Evolutionary conservation across 371 early-diverging fungal genomes (phyloP), one percentile per base, ranked within the genome.

Genomic region (Saksenaea vasiformis): DNA sequence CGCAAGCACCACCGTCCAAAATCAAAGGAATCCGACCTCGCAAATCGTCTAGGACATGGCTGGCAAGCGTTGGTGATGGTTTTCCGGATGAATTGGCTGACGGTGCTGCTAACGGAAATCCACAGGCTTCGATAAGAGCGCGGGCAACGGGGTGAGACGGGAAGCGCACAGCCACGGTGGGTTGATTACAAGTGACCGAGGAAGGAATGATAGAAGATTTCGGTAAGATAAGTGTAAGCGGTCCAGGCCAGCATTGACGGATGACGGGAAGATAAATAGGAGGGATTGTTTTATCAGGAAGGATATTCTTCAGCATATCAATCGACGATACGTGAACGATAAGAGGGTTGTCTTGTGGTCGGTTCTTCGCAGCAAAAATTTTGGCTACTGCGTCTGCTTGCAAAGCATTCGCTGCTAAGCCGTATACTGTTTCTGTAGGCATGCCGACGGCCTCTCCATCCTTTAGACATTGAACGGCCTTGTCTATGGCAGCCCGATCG

Each of bases 341-440:
- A 11, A 99, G 84, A 5, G 99, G 99, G 78, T 99, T 99, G 73
- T 99, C 99, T 13, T 86, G 82, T 10, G 99, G 99, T 64, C 99
- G 79, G 58, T 92, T 90, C 79, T 99, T 99, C 67, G 95, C 94
- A 8, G 69, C 73, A 80, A 90, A 99, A 62, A 99, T 98, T 60
- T 86, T 85, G 54, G 76, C 61, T 9, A 98, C 93, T 7, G 96
- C 93, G 5, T 67, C 60, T 1, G 84, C 75, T 41, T 85, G 74
- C 15, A 95, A 79, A 0, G 98, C 98, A 70, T 94, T 93, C 58
- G 97, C 96, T 1, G 96, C 99, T 26, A 99, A 84, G 0, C 99
- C 99, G 75, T 99, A 99, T 1, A 99, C 99, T 0, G 99, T 99
- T 74, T 99, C 99, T 13, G 99, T 99, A 9, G 99, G 99, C 44